Percentiles rank a stretch among this genome's conserved stretches.
phyloP scores from a whole-genome alignment of 108 stramenopile genomes.

The Stephanodiscus triporus region DNA sequence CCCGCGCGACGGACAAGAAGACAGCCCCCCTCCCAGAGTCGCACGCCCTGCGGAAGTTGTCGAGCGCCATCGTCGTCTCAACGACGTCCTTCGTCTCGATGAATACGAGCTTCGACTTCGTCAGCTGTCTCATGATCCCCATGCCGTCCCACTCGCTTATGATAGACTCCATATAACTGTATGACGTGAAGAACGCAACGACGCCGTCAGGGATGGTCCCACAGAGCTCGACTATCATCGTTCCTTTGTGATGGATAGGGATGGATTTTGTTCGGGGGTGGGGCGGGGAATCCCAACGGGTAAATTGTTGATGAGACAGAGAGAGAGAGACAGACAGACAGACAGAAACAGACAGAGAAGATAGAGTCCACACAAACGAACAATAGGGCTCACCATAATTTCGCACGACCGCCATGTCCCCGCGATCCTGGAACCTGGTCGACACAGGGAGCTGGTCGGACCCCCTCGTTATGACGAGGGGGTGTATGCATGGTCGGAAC shows the following conservation, averaged over 20 bases:
- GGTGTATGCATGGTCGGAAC: constrained; percentile 97
- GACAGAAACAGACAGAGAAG: not conserved
- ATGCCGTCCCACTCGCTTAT: constrained; percentile 94
- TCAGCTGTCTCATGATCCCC: constrained; percentile 89
- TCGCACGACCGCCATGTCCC: constrained; percentile 92
- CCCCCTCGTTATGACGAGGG: constrained; percentile 95
- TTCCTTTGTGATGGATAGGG: constrained; percentile 47
- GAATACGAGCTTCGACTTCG: constrained; percentile 95
- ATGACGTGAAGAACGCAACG: constrained; percentile 98
- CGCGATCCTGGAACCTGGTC: constrained; percentile 88
- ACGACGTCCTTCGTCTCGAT: constrained; percentile 99
- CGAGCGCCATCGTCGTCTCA: constrained; percentile 97
- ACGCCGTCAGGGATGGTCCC: constrained; percentile 94
- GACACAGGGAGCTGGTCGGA: constrained; percentile 91
- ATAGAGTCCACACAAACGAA: not conserved
- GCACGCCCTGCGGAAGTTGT: constrained; percentile 97
- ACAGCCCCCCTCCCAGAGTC: constrained; percentile 98
- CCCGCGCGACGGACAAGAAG: constrained; percentile 98
- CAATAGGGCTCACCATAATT: constrained; percentile 70
- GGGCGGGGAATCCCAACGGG: not conserved
- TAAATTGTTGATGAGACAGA: not conserved
- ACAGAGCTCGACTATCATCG: constrained; percentile 92
- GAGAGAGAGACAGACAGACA: not conserved
- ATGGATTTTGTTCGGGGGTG: not conserved
- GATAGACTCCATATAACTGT: constrained; percentile 97